phyloP scores from a whole-genome alignment of 768 basidiomycete species.

The Lactifluus volemus region DNA sequence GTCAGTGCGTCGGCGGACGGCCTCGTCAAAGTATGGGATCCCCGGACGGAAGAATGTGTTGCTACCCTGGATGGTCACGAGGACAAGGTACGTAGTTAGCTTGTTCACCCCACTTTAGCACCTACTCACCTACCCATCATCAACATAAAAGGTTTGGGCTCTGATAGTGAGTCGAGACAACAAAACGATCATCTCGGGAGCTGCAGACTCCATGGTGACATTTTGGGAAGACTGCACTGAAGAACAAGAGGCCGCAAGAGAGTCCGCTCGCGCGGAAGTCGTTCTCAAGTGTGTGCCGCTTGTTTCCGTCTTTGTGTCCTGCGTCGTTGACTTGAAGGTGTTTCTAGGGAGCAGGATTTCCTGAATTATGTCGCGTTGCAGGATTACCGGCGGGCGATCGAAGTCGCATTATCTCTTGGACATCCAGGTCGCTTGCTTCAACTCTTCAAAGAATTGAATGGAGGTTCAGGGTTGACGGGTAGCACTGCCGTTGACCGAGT shows the following conservation, averaged over 20 bases:
- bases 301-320: not conserved
- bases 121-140: not conserved
- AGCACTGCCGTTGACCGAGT: slow-evolving; percentile 71
- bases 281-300: slow-evolving; percentile 63
- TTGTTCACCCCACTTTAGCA: not conserved
- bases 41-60: slow-evolving; percentile 79
- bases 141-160: slow-evolving; percentile 80
- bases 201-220: slow-evolving; percentile 92
- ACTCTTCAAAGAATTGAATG: slow-evolving; percentile 59
- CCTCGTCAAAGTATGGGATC: slow-evolving; percentile 91
- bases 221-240: slow-evolving; percentile 96
- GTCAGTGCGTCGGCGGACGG: slow-evolving; percentile 92
- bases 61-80: slow-evolving; percentile 94
- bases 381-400: slow-evolving; percentile 86
- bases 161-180: slow-evolving; percentile 78
- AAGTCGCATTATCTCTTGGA: slow-evolving; percentile 85
- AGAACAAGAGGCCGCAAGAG: slow-evolving; percentile 68
- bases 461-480: slow-evolving; percentile 47
- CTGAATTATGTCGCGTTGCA: slow-evolving; percentile 79
- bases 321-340: not conserved
- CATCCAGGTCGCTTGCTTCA: slow-evolving; percentile 82
- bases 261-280: slow-evolving; percentile 57
- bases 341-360: slow-evolving; percentile 83
- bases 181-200: slow-evolving; percentile 80
- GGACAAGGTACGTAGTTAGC: slow-evolving; percentile 63